Evolutionary conservation across 371 early-diverging fungal species (phyloP), one percentile per base, ranked within the genome.

Genomic region (Syncephalastrum sp.): DNA sequence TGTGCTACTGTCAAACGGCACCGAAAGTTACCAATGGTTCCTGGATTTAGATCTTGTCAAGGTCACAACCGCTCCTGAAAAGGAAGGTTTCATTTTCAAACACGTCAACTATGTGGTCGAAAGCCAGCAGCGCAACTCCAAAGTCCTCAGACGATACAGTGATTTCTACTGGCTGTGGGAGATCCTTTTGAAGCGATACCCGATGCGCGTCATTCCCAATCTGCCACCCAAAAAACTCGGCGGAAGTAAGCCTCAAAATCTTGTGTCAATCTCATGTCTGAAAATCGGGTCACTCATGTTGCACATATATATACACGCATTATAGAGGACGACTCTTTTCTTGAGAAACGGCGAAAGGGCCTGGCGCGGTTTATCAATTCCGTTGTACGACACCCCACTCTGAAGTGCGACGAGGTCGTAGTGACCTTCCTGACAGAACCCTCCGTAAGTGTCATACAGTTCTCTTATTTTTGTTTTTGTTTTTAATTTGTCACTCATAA

Each of bases 141-240:
- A 71, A 42, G 91, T 91, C 0, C 63, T 85, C 16, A 81, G 94
- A 21, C 83, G 94, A 53, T 94, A 91, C 68, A 90, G 89, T 56
- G 94, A 94, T 63, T 92, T 94, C 64, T 83, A 83, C 72, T 91
- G 91, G 91, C 67, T 94, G 29, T 74, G 81, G 59, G 89, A 89
- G 51, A 75, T 86, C 23, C 67, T 94, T 4, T 54, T 67, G 21
- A 86, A 82, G 49, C 74, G 86, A 42, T 94, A 92, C 60, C 91
- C 90, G 12, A 88, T 79, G 54, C 77, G 94, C 24, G 84, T 82
- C 57, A 70, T 87, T n/a, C 83, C 87, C 12, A 79, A 79, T 53
- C 62, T 88, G 42, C 87, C 87, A 49, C 87, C 87, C 0, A 87
- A 88, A 62, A 79, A 85, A 38, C 62, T 88, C 50, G 75, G 76